These are phyloP conservation scores for Penicillium paradoxum DNA, from an alignment of 495 filamentous ascomycete genomes.

Conservation along the genomic window DNA sequence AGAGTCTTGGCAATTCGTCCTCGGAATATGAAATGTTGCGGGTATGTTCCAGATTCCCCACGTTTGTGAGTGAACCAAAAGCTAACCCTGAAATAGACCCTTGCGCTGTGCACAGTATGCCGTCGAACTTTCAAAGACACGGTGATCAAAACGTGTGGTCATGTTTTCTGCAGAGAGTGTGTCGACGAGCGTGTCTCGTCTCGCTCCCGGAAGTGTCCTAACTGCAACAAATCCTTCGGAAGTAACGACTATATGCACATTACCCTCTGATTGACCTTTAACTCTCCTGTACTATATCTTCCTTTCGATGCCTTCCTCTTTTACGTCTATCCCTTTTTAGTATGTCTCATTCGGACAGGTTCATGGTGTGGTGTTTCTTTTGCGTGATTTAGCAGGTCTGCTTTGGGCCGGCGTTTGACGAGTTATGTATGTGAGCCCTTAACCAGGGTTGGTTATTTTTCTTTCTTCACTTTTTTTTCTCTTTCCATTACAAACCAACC, in stretches of 20 bases:
- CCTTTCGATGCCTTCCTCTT: constrained; percentile 11
- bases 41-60: constrained; percentile 50
- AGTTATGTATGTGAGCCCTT: constrained; percentile 14
- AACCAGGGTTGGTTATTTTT: constrained; percentile 4
- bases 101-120: constrained; percentile 88
- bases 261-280: constrained; percentile 39
- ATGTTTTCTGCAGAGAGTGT: constrained; percentile 88
- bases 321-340: constrained; percentile 18
- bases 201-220: constrained; percentile 90
- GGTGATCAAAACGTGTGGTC: constrained; percentile 87
- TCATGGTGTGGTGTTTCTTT: constrained; percentile 41
- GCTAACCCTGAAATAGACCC: constrained; percentile 53
- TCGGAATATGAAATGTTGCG: constrained; percentile 78
- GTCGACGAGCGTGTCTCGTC: constrained; percentile 80
- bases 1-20: constrained; percentile 70
- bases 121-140: constrained; percentile 89
- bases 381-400: constrained; percentile 35
- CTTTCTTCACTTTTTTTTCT: constrained; percentile 9
- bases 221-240: constrained; percentile 85
- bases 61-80: constrained; percentile 8
- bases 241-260: constrained; percentile 76
- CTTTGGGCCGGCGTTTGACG: constrained; percentile 39
- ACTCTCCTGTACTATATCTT: constrained; percentile 38
- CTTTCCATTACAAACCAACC: constrained; percentile 1
- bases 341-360: constrained; percentile 31